Percentiles rank a stretch among this genome's conserved stretches.
Conservation (phyloP, 441 rosid genomes). For the Hura crepitans region DNA sequence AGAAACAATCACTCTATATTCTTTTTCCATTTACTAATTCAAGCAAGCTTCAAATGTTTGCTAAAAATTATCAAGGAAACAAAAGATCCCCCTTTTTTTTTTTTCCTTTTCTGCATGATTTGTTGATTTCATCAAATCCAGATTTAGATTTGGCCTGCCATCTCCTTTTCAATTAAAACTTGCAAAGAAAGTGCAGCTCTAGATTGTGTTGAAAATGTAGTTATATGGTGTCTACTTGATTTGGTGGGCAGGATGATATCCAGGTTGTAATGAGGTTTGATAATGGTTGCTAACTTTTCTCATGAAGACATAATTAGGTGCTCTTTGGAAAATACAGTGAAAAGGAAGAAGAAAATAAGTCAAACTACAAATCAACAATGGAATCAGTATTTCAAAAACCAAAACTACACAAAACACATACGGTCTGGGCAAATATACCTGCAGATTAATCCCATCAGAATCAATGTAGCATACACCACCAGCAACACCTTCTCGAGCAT, state of each 20-base stretch:
- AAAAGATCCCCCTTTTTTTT: neutral
- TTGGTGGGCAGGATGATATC: neutral
- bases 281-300: neutral
- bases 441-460: constrained; percentile 73
- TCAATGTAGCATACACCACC: constrained; percentile 85
- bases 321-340: neutral
- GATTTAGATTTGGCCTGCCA: neutral
- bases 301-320: neutral
- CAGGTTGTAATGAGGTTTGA: neutral
- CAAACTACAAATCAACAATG: neutral
- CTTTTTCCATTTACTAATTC: neutral
- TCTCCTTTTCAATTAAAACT: neutral
- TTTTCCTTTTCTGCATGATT: neutral
- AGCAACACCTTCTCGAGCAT: constrained; percentile 65
- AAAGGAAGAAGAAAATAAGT: neutral
- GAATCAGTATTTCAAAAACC: neutral
- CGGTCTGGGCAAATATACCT: constrained; percentile 36
- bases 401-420: neutral
- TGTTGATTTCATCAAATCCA: neutral
- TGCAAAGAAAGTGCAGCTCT: neutral
- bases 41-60: neutral
- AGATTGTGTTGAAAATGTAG: neutral
- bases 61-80: neutral
- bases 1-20: neutral
- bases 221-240: neutral